phyloP scores from a whole-genome alignment of 768 basidiomycete species.

The Podaxis carcinomalis region DNA sequence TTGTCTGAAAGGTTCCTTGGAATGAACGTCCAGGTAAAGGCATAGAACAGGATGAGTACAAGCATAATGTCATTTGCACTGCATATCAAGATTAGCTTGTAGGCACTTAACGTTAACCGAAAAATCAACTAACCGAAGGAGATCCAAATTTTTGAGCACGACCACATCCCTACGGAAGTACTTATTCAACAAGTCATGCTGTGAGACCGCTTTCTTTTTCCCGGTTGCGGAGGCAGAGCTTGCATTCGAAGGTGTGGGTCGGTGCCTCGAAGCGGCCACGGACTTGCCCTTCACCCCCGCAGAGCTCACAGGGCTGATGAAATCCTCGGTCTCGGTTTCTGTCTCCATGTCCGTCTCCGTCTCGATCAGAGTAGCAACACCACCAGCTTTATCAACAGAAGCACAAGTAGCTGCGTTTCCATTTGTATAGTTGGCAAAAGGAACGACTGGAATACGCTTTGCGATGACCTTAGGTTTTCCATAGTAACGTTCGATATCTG shows the following conservation, averaged over 20 bases:
- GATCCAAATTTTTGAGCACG: constrained; percentile 75
- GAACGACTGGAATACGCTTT: constrained; percentile 63
- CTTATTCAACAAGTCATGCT: constrained; percentile 85
- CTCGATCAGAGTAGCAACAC: constrained; percentile 48
- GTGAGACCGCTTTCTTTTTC: constrained; percentile 44
- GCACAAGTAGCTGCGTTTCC: constrained; percentile 11
- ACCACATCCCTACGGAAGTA: constrained; percentile 91
- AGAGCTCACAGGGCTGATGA: neutral
- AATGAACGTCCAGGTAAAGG: constrained; percentile 51
- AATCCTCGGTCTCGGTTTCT: constrained; percentile 43
- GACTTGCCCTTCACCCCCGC: constrained; percentile 4
- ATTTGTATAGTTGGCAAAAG: constrained; percentile 14
- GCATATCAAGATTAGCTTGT: constrained; percentile 16
- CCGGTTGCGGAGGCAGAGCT: constrained; percentile 29
- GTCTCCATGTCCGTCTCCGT: constrained; percentile 63
- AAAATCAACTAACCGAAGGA: constrained; percentile 61
- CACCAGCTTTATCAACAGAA: constrained; percentile 13
- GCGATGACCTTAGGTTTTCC: constrained; percentile 90
- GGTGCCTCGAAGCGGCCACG: constrained; percentile 21
- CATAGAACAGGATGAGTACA: constrained; percentile 68
- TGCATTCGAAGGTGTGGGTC: constrained; percentile 26
- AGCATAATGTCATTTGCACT: constrained; percentile 87
- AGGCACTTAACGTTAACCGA: neutral
- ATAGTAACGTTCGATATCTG: constrained; percentile 92
- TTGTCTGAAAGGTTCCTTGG: constrained; percentile 44